Evolutionary conservation across 495 filamentous ascomycete genomes (phyloP), one percentile per base, ranked within the genome.

Genomic region (Aspergillus indologenus): DNA sequence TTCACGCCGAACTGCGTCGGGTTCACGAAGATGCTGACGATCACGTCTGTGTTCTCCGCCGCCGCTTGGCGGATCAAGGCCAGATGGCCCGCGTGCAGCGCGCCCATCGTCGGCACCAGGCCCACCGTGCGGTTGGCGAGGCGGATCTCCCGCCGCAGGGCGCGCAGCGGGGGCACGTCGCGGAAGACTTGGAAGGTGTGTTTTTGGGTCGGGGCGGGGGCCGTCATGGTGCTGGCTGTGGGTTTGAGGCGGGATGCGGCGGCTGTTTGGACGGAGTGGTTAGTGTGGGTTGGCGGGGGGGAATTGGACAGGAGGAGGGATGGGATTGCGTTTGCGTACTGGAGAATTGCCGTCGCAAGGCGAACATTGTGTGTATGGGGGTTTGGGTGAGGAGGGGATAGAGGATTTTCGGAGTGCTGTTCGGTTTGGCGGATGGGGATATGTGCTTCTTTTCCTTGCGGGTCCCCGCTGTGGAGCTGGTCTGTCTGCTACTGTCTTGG

Each of bases 71-170:
- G 91, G 65, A 96, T 90, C 7, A 98, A 79, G 14, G 89, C 89
- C 31, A 97, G 74, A 70, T 98, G 94, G 23, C 94, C 94, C 58
- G 88, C 82, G 71, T 98, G 94, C 0, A 98, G 82, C 17, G 94
- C 94, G 43, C 94, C 94, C 93, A 98, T 97, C 11, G 94, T 98
- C 0, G 94, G 94, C 8, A 98, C 91, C 11, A 98, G 83, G 46
- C 89, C 91, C 50, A 98, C 85, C 18, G 86, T 86, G 31, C 87
- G 84, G 67, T 86, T 80, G 61, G 85, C 79, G 52, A 86, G 78
- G 45, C 87, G 76, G 29, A 93, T 82, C 26, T 85, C 76, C 1
- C 81, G 82, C 17, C 92, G 89, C 74, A 87, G 84, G 65, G 83
- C 70, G 49, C 92, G 91, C 40, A 97, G 79, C 2, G 79, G 73